These are phyloP conservation scores for Immersiporthe knoxdaviesiana DNA, from an alignment of 2,329 filamentous ascomycete species.

Conservation along the genomic window DNA sequence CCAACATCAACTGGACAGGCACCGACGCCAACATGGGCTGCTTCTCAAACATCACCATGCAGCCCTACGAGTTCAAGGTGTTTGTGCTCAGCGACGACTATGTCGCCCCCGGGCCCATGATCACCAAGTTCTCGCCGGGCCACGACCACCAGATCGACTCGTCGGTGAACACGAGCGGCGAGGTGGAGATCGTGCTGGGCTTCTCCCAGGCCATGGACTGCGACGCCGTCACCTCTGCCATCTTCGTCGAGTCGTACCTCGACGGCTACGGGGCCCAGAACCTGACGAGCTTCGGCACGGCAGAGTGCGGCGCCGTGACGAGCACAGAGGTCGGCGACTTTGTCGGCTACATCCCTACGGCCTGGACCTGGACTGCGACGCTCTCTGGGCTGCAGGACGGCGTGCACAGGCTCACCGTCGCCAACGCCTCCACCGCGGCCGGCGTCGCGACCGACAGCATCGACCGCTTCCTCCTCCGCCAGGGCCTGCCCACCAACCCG, in stretches of 20 bases:
- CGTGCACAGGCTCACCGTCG: constrained; percentile 59
- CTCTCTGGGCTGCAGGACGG: constrained; percentile 55
- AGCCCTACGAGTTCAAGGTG: constrained; percentile 60
- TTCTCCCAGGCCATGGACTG: constrained; percentile 66
- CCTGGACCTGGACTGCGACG: constrained; percentile 49
- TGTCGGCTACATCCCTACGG: constrained; percentile 55
- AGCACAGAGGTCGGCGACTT: constrained; percentile 39
- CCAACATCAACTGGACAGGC: constrained; percentile 27
- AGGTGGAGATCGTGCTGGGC: constrained; percentile 50
- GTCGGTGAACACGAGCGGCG: constrained; percentile 38
- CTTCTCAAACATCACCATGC: constrained; percentile 53
- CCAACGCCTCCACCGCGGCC: constrained; percentile 51
- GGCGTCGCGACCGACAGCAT: constrained; percentile 50
- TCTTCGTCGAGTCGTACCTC: constrained; percentile 58
- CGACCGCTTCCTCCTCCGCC: constrained; percentile 61
- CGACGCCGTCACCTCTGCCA: constrained; percentile 49
- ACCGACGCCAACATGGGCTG: constrained; percentile 47
- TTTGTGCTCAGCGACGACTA: constrained; percentile 59
- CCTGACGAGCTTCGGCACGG: constrained; percentile 13
- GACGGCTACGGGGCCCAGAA: constrained; percentile 35
- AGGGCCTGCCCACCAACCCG: constrained; percentile 60
- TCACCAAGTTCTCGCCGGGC: constrained; percentile 62
- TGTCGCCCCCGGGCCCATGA: constrained; percentile 55
- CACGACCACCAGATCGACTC: constrained; percentile 59
- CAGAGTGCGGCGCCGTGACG: constrained; percentile 18